A percentile compares a stretch with the other conserved stretches of the same genome.
Evolutionary conservation across 345 rosid genomes (phyloP).

Genomic region (Kernera saxatilis): DNA sequence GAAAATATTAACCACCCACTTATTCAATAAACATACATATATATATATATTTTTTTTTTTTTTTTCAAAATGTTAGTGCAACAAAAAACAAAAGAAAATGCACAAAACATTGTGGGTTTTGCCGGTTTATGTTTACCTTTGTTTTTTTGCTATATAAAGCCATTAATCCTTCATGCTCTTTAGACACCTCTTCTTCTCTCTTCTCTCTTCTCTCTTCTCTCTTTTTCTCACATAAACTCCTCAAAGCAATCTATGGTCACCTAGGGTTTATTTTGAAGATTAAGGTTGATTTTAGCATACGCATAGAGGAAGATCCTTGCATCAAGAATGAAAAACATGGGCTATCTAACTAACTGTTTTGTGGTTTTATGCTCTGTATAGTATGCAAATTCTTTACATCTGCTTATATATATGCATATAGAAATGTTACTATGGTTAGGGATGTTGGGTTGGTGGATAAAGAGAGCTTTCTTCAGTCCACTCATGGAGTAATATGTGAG

Average conservation of each 20-base stretch:
- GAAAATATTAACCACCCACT: slow-evolving; percentile 23
- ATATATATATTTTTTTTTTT: no score
- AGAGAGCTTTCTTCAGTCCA: slow-evolving; percentile 42
- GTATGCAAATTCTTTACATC: not conserved
- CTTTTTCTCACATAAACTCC: not conserved
- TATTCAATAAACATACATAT: not conserved
- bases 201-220: not conserved
- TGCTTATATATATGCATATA: not conserved
- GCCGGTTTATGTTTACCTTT: slow-evolving; percentile 15
- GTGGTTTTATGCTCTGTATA: slow-evolving; percentile 3
- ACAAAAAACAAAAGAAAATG: not conserved
- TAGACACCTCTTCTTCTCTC: slow-evolving; percentile 4
- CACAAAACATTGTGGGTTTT: slow-evolving; percentile 11
- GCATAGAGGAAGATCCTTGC: slow-evolving; percentile 1
- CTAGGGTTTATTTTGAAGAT: slow-evolving; percentile 24
- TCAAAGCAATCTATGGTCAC: not conserved
- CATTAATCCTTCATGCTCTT: slow-evolving; percentile 1
- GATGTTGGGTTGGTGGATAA: slow-evolving; percentile 7
- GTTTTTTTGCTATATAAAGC: slow-evolving; percentile 33
- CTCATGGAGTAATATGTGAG: slow-evolving; percentile 35
- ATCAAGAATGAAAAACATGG: not conserved
- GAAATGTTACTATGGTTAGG: not conserved
- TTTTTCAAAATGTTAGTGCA: slow-evolving; percentile 1
- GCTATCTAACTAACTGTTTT: not conserved
- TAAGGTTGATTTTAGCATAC: not conserved